Percentiles rank a stretch among this genome's conserved stretches.
Evolutionary conservation across 352 stramenopile genomes (phyloP).

Genomic region (Phytophthora constricta): DNA sequence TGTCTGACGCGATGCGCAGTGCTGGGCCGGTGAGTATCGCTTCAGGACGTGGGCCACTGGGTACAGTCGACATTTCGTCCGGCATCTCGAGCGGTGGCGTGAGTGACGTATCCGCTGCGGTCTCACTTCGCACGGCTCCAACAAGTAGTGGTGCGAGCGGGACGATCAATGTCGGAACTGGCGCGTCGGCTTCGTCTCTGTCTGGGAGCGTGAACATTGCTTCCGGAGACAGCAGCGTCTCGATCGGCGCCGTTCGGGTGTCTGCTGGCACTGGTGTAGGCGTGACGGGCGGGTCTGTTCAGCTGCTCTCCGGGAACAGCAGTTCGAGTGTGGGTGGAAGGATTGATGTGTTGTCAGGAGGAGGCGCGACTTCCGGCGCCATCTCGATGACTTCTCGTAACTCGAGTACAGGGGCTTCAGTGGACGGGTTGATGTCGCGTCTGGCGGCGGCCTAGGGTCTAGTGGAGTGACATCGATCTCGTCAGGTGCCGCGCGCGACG

Average conservation of each 20-base stretch:
- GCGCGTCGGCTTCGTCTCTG: constrained; percentile 13
- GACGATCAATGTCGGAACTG: constrained; percentile 14
- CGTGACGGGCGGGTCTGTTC: constrained; percentile 20
- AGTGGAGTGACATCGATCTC: constrained; percentile 33
- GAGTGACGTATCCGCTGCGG: constrained; percentile 21
- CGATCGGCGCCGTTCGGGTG: constrained; percentile 12
- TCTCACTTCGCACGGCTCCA: constrained; percentile 22
- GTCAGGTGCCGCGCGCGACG: constrained; percentile 23
- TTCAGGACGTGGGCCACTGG: constrained; percentile 23
- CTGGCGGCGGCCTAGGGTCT: constrained; percentile 30
- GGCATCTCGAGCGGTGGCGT: constrained; percentile 8
- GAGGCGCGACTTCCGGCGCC: constrained; percentile 16
- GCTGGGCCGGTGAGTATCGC: constrained; percentile 24
- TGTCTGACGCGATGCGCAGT: constrained; percentile 25
- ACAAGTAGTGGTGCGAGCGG: constrained; percentile 22
- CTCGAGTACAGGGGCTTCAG: constrained; percentile 18
- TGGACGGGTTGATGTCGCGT: constrained; percentile 21
- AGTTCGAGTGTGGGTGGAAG: constrained; percentile 21
- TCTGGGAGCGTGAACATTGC: constrained; percentile 22
- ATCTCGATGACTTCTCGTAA: constrained; percentile 26
- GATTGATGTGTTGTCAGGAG: constrained; percentile 21
- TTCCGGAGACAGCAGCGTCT: constrained; percentile 18
- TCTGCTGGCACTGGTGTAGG: constrained; percentile 18
- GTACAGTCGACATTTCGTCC: constrained; percentile 25
- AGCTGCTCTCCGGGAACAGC: constrained; percentile 23